Conservation (phyloP, 345 rosid species). For the Hevea brasiliensis region DNA sequence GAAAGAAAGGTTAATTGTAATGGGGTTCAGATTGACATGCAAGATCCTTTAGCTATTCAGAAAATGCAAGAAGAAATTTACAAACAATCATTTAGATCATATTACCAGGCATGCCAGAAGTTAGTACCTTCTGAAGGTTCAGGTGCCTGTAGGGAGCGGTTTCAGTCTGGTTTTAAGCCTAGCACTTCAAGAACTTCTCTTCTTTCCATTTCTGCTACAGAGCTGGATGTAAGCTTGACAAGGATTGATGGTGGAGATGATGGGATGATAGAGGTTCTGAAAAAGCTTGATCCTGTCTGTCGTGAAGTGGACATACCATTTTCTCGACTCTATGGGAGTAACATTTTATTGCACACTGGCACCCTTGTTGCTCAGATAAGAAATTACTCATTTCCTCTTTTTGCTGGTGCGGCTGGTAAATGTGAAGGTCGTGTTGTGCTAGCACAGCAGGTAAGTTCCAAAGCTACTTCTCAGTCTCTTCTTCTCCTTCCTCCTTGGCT, state of each 20-base stretch:
- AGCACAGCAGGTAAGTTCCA: constrained; percentile 80
- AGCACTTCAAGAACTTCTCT: constrained; percentile 74
- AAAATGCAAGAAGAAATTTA: constrained; percentile 74
- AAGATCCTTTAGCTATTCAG: constrained; percentile 53
- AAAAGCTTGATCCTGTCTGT: constrained; percentile 82
- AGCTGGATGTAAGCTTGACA: constrained; percentile 76
- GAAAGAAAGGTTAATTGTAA: constrained; percentile 54
- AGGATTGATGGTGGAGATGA: constrained; percentile 81
- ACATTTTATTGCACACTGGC: constrained; percentile 56
- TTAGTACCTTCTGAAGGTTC: constrained; percentile 71
- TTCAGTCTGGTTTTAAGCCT: constrained; percentile 89
- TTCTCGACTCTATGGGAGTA: constrained; percentile 89
- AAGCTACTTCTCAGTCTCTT: constrained; percentile 4
- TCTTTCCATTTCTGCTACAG: constrained; percentile 76
- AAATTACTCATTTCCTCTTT: constrained; percentile 83
- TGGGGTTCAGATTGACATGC: constrained; percentile 61
- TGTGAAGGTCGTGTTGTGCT: constrained; percentile 86
- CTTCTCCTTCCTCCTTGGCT: constrained; percentile 5
- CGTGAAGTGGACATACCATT: constrained; percentile 73
- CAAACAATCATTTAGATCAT: constrained; percentile 68
- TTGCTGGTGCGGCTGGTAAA: constrained; percentile 73
- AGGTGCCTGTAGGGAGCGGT: constrained; percentile 75
- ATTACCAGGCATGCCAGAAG: constrained; percentile 84
- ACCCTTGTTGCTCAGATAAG: constrained; percentile 65
- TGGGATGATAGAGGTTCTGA: constrained; percentile 79